Conservation (phyloP, 192 early-diverging fungal genomes). For the Lunasporangiospora selenospora region DNA sequence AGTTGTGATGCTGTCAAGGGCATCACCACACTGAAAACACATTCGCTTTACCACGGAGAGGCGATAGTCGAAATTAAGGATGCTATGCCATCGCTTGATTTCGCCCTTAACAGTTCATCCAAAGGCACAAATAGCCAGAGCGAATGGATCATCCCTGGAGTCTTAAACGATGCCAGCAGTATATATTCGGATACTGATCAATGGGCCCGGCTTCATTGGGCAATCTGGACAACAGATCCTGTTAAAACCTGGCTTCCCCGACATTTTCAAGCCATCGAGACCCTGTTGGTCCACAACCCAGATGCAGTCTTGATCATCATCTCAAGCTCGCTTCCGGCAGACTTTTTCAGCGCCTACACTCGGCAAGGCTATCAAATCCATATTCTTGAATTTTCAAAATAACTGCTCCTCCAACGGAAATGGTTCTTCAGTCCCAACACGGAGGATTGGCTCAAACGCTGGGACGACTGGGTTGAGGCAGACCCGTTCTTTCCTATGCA, state of each 20-base stretch:
- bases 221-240: slow-evolving; percentile 62
- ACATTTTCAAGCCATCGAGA: slow-evolving; percentile 62
- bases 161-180: slow-evolving; percentile 56
- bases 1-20: slow-evolving; percentile 60
- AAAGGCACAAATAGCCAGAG: slow-evolving; percentile 45
- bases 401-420: slow-evolving; percentile 54
- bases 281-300: slow-evolving; percentile 65
- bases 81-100: slow-evolving; percentile 25
- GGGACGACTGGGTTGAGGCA: slow-evolving; percentile 59
- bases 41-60: slow-evolving; percentile 10
- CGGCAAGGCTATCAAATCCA: slow-evolving; percentile 62
- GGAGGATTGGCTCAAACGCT: slow-evolving; percentile 55
- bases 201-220: slow-evolving; percentile 65
- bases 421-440: slow-evolving; percentile 67
- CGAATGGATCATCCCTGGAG: slow-evolving; percentile 60
- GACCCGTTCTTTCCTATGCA: slow-evolving; percentile 59
- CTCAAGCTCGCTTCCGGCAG: slow-evolving; percentile 52
- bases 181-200: slow-evolving; percentile 62
- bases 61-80: slow-evolving; percentile 27
- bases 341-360: slow-evolving; percentile 60
- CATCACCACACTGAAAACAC: slow-evolving; percentile 50
- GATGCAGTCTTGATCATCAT: slow-evolving; percentile 61
- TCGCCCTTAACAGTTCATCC: too few species aligned
- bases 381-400: slow-evolving; percentile 59
- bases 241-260: slow-evolving; percentile 56